Evolutionary conservation across 2,329 filamentous ascomycete genomes (phyloP).

Genomic region (Fusarium denticulatum): DNA sequence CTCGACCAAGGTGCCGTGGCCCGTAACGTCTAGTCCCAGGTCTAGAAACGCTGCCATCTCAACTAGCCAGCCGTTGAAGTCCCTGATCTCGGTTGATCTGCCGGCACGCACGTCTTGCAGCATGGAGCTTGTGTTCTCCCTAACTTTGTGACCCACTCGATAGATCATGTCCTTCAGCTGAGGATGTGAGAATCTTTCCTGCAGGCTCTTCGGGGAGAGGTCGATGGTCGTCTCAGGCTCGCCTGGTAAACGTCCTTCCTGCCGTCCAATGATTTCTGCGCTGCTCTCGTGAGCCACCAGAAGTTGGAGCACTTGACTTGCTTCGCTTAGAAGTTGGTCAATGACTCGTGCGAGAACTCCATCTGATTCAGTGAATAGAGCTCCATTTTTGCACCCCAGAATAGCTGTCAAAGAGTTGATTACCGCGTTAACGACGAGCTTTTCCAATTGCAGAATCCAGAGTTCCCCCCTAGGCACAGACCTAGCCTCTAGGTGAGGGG

Average conservation of each 20-base stretch:
- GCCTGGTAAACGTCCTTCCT: not conserved
- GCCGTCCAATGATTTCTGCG: constrained; percentile 49
- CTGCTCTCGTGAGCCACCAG: constrained; percentile 69
- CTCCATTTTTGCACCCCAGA: constrained; percentile 81
- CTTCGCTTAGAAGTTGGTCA: constrained; percentile 77
- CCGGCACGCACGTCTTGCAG: constrained; percentile 65
- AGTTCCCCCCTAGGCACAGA: constrained; percentile 56
- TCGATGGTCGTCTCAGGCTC: constrained; percentile 14
- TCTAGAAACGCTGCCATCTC: constrained; percentile 56
- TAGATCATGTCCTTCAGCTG: constrained; percentile 58
- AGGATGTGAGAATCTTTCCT: constrained; percentile 55
- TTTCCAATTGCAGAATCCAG: constrained; percentile 79
- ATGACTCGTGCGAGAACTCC: constrained; percentile 67
- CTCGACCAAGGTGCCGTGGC: constrained; percentile 54
- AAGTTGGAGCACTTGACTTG: constrained; percentile 74
- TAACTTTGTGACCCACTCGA: constrained; percentile 58
- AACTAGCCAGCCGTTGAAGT: constrained; percentile 69
- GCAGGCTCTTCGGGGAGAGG: constrained; percentile 32
- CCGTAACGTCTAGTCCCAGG: constrained; percentile 47
- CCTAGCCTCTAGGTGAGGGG: constrained; percentile 56
- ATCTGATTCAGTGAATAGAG: constrained; percentile 69
- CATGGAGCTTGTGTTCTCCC: constrained; percentile 69
- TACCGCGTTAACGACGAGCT: constrained; percentile 81
- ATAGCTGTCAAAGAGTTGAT: constrained; percentile 89
- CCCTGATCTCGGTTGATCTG: constrained; percentile 64